phyloP scores from a whole-genome alignment of 1,284 basidiomycete species.

The Sanguinoderma infundibulare region DNA sequence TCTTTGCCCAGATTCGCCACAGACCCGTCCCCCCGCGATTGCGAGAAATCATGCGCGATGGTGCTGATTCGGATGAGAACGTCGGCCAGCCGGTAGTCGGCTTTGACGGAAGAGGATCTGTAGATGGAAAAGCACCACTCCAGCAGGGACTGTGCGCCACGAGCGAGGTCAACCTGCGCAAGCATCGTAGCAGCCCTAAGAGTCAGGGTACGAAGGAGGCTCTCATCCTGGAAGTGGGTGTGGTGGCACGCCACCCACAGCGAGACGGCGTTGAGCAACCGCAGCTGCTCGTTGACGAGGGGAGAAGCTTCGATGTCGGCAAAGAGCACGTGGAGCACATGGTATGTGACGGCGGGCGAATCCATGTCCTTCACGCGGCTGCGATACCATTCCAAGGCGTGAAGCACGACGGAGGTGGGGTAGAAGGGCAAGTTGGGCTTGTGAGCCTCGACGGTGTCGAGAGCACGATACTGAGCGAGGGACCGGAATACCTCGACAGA shows the following conservation, averaged over 20 bases:
- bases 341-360: conserved; percentile 66
- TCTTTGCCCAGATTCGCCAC: conserved; percentile 45
- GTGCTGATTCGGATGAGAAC: conserved; percentile 68
- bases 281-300: conserved; percentile 87
- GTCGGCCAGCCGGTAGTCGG: conserved; percentile 62
- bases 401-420: conserved; percentile 51
- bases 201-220: conserved; percentile 69
- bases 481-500: conserved; percentile 48
- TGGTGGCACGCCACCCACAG: conserved; percentile 71
- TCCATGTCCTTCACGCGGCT: conserved; percentile 42
- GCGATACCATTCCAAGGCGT: conserved; percentile 63
- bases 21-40: conserved; percentile 32
- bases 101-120: conserved; percentile 34
- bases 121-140: conserved; percentile 74
- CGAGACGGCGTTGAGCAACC: conserved; percentile 75
- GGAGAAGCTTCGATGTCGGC: conserved; percentile 67
- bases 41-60: conserved; percentile 57
- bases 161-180: conserved; percentile 68
- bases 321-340: conserved; percentile 78
- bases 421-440: conserved; percentile 66
- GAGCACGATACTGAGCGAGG: conserved; percentile 54
- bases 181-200: conserved; percentile 73
- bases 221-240: conserved; percentile 58
- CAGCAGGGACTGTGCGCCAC: conserved; percentile 74
- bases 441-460: conserved; percentile 56